Conservation (phyloP, 345 rosid genomes). For the Populus euphratica region DNA sequence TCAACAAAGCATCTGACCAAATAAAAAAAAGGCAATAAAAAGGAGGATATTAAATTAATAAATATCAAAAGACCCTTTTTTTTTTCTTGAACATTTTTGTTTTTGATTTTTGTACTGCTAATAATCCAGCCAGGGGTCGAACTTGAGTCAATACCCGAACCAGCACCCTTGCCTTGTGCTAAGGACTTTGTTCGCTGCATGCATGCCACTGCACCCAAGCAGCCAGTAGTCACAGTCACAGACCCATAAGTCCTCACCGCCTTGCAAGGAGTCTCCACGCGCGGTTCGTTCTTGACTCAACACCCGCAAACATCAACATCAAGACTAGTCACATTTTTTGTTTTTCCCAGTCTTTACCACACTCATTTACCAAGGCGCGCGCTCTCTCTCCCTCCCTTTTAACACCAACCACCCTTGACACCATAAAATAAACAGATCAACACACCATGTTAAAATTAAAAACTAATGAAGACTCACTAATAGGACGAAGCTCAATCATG, state of each 20-base stretch:
- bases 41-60: constrained; percentile 7
- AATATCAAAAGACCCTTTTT: background rate
- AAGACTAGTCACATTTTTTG: background rate
- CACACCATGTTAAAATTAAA: background rate
- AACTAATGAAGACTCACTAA: background rate
- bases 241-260: constrained; percentile 26
- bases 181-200: constrained; percentile 10
- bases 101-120: background rate
- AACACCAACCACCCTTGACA: background rate
- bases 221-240: background rate
- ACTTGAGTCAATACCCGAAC: constrained; percentile 99
- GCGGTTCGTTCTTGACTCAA: constrained; percentile 99
- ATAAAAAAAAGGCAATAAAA: background rate
- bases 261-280: constrained; percentile 60
- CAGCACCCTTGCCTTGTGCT: constrained; percentile 74
- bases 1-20: background rate
- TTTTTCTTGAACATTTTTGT: background rate
- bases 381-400: background rate
- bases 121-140: constrained; percentile 44
- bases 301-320: constrained; percentile 38
- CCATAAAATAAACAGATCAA: background rate
- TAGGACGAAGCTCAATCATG: background rate
- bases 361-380: background rate
- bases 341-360: background rate
- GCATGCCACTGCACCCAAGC: background rate